Evolutionary conservation across 306 rosid genomes (phyloP).

Genomic region (Citrullus mucosospermus): DNA sequence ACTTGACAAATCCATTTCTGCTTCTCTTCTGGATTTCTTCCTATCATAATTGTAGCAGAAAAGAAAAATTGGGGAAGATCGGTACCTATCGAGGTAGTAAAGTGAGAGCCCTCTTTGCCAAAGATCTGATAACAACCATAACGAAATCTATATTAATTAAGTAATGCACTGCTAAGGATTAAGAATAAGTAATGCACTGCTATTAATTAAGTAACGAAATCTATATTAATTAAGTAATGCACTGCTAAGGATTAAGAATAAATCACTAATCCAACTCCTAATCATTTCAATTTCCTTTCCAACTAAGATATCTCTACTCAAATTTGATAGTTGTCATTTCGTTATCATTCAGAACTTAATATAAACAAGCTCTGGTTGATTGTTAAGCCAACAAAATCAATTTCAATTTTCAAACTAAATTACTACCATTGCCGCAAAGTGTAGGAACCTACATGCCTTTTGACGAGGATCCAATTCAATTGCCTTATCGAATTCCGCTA

Average conservation of each 20-base stretch:
- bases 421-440: neutral
- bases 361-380: neutral
- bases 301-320: neutral
- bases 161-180: neutral
- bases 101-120: conserved; percentile 94
- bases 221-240: conserved; percentile 2
- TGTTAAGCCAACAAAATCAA: neutral
- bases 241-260: neutral
- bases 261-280: neutral
- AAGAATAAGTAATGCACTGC: too few species aligned
- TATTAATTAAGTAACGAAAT: neutral
- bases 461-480: conserved; percentile 81
- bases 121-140: conserved; percentile 55
- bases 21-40: neutral
- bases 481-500: conserved; percentile 76
- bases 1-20: neutral
- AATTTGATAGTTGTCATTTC: neutral
- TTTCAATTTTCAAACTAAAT: conserved; percentile 7
- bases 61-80: neutral
- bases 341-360: neutral
- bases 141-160: conserved; percentile 11
- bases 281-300: neutral
- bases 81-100: conserved; percentile 72
- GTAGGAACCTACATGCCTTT: conserved; percentile 61
- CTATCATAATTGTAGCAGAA: neutral